Base-by-base conservation (phyloP, 768 basidiomycete species). In the Suillus clintonianus region DNA sequence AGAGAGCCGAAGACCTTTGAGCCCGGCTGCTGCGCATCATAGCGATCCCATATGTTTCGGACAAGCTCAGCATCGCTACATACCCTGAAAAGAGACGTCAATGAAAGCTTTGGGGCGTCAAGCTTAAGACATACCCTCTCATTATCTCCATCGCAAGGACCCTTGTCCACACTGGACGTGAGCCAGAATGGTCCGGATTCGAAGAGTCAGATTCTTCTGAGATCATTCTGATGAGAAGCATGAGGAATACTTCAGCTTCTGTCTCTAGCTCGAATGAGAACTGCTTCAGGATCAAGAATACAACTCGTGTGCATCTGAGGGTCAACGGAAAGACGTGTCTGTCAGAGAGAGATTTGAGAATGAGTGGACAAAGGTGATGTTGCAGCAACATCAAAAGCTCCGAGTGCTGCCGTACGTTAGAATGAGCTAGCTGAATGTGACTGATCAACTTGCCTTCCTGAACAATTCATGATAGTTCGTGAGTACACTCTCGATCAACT, bases 401-500 rank as follows among this genome's bases (percentile, higher is more conserved):
- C 3, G 83, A 70, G 64, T 94, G 95, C 92, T 96, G 69, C 24
- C 13, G 39, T 14, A 62, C 2, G 65, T 68, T 47, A 67, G 61
- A 10, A 7, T 60, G 41, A 6, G 59, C 6, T 34, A 24, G 42
- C 9, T 22, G 5, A 62, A 45, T 48, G 48, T 39, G 51, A 32
- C 27, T 8, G n/a, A 30, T 1, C 30, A 27, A 72, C 79, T 42
- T 68, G 92, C 95, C 81, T 90, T 86, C 59, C 90, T 84, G 73
- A 96, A 95, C 0, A 94, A 81, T n/a, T 83, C 84, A 66, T 94
- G 89, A 69, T 96, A 95, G 72, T 96, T 95, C 8, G 94, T 95
- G 58, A 99, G 79, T 2, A 98, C 93, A 70, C 96, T 98, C 78
- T 99, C 97, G 42, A 99, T 94, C 60, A 99, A 79, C 76, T 99